These are phyloP conservation scores for Hypericum androsaemum DNA, from an alignment of 345 rosid species.

Conservation along the genomic window DNA sequence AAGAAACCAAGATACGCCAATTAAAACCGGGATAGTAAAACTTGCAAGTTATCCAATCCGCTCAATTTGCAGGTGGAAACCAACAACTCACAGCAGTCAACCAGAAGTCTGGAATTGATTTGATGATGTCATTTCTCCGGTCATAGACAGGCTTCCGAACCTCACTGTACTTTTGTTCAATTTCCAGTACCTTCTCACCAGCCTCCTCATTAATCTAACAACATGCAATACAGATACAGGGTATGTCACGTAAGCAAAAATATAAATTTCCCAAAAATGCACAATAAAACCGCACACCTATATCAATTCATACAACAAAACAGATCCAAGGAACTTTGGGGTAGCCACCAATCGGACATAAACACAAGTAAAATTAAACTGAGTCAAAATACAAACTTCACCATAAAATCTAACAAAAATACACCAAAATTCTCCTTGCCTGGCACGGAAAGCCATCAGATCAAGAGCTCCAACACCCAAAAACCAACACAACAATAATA, in stretches of 20 bases:
- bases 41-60: neutral
- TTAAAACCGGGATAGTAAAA: neutral
- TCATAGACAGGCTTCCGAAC: conserved; percentile 17
- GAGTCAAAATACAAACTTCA: too few species aligned
- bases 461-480: too few species aligned
- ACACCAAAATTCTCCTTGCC: too few species aligned
- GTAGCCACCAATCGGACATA: too few species aligned
- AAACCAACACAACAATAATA: too few species aligned
- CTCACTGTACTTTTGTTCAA: conserved; percentile 20
- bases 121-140: conserved; percentile 17
- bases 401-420: too few species aligned
- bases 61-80: neutral
- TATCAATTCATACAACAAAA: too few species aligned
- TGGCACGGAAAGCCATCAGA: too few species aligned
- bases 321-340: too few species aligned
- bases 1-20: neutral
- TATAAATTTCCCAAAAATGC: neutral
- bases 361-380: too few species aligned
- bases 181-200: conserved; percentile 18
- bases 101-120: conserved; percentile 23
- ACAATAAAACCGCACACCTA: neutral
- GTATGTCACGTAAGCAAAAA: neutral
- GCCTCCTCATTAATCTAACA: conserved; percentile 19
- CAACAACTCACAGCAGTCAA: conserved; percentile 17
- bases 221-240: neutral